Conservation (phyloP, 1,139 yeast genomes). For the Kodamaea plutei region DNA sequence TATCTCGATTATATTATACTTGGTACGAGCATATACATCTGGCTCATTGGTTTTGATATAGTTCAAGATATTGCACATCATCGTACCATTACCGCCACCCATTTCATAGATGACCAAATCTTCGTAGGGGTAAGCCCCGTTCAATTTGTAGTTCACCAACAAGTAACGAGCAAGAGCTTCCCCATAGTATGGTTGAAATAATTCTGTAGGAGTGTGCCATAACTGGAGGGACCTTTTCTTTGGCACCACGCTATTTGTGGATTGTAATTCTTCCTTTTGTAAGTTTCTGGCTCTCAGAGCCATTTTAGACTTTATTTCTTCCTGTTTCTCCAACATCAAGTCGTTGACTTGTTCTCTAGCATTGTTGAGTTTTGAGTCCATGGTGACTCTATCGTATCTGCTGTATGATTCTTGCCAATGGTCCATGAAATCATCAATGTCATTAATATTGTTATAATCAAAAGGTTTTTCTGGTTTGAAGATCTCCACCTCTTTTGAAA, state of each 20-base stretch:
- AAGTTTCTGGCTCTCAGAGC: slow-evolving; percentile 34
- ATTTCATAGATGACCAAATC: slow-evolving; percentile 76
- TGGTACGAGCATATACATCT: slow-evolving; percentile 63
- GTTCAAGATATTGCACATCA: slow-evolving; percentile 74
- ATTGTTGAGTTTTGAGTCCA: slow-evolving; percentile 12
- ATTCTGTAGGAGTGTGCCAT: slow-evolving; percentile 90
- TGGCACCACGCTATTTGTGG: slow-evolving; percentile 11
- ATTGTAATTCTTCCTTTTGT: slow-evolving; percentile 15
- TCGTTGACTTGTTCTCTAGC: slow-evolving; percentile 12
- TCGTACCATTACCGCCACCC: slow-evolving; percentile 90
- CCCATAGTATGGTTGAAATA: slow-evolving; percentile 80
- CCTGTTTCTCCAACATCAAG: slow-evolving; percentile 13
- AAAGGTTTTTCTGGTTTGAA: slow-evolving; percentile 63
- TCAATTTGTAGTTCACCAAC: slow-evolving; percentile 62
- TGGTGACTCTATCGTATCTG: slow-evolving; percentile 41
- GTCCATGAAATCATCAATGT: slow-evolving; percentile 67
- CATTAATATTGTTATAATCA: slow-evolving; percentile 53
- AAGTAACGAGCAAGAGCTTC: slow-evolving; percentile 77
- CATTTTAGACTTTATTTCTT: slow-evolving; percentile 16
- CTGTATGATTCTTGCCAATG: slow-evolving; percentile 67
- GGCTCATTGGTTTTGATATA: slow-evolving; percentile 63
- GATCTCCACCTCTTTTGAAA: slow-evolving; percentile 72
- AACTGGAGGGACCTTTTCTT: slow-evolving; percentile 51
- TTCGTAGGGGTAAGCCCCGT: slow-evolving; percentile 54
- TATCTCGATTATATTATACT: slow-evolving; percentile 75